phyloP scores from a whole-genome alignment of 2,329 filamentous ascomycete genomes.

The Thermomyces lanuginosus region DNA sequence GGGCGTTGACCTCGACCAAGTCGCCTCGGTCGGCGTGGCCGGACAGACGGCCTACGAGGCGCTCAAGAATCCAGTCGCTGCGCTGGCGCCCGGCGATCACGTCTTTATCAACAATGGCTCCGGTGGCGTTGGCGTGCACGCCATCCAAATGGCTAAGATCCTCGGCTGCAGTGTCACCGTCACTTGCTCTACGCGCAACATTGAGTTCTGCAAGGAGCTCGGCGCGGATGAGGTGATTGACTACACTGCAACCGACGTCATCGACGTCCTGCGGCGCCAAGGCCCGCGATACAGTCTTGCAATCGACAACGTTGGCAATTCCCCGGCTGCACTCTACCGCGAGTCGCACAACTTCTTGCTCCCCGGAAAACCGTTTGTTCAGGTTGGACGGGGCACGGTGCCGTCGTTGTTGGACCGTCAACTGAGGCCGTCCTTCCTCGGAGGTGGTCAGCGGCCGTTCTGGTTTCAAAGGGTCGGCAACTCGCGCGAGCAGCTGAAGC shows the following conservation, averaged over 20 bases:
- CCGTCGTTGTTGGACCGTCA: conserved; percentile 21
- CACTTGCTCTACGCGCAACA: conserved; percentile 43
- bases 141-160: conserved; percentile 47
- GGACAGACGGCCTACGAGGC: conserved; percentile 34
- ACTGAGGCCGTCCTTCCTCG: conserved; percentile 31
- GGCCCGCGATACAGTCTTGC: conserved; percentile 37
- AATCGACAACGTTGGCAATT: conserved; percentile 42
- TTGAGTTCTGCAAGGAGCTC: conserved; percentile 38
- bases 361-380: conserved; percentile 35
- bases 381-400: conserved; percentile 30
- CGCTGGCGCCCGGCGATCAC: conserved; percentile 39
- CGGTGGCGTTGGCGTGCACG: conserved; percentile 44
- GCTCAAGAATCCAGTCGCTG: conserved; percentile 31
- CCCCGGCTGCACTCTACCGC: conserved; percentile 37
- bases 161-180: conserved; percentile 43
- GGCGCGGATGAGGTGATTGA: conserved; percentile 50
- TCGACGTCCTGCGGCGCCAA: conserved; percentile 30
- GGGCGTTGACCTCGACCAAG: conserved; percentile 27
- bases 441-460: conserved; percentile 31
- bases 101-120: conserved; percentile 51
- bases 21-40: conserved; percentile 30
- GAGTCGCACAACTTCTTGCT: conserved; percentile 36
- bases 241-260: conserved; percentile 37
- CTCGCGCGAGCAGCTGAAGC: conserved; percentile 29
- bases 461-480: conserved; percentile 20